Evolutionary conservation across 73 alveolate species (phyloP), one percentile per base, ranked within the genome.

Genomic region (Durusdinium trenchii): DNA sequence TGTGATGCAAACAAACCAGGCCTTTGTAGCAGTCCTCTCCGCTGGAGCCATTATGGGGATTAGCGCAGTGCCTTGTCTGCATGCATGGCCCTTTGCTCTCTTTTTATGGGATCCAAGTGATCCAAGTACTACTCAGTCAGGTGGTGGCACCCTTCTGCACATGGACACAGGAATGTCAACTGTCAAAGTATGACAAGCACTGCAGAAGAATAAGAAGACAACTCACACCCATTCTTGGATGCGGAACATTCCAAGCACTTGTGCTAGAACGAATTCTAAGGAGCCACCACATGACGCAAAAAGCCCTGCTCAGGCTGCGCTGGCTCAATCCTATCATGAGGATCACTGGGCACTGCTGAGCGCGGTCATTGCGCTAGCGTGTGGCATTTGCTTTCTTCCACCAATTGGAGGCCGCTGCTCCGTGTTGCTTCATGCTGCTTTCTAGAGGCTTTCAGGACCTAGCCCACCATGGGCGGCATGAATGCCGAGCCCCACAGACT

Each of bases 11-110:
- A 32, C 64, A 54, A 40, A 40, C 83, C 81, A 87, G 96, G 96
- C 86, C 67, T 89, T 89, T 71, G 96, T 89, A 42, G 96, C 86
- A 10, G 61, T 69, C 42, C 96, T 89, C 52, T 61, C 86, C 3
- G 85, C 86, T 3, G 96, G 96, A 45, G 96, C 96, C 67, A 89
- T 89, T 40, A 26, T 38, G 32, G 89, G 98, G 50, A 91, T 91
- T 50, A 52, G 90, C 51, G 87, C 87, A 42, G 98, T 36, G 30
- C 18, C 95, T 87, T 36, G 57, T 51, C 9, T n/a, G n/a, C n/a
- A n/a, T n/a, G n/a, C n/a, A n/a, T n/a, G n/a, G n/a, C n/a, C n/a
- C n/a, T n/a, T n/a, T n/a, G n/a, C n/a, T n/a, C n/a, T n/a, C n/a
- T n/a, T n/a, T n/a, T n/a, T n/a, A n/a, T n/a, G n/a, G n/a, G n/a